Percentiles rank a stretch among this genome's conserved stretches.
phyloP scores from a whole-genome alignment of 208 protist species.

The Trypanosoma mega region DNA sequence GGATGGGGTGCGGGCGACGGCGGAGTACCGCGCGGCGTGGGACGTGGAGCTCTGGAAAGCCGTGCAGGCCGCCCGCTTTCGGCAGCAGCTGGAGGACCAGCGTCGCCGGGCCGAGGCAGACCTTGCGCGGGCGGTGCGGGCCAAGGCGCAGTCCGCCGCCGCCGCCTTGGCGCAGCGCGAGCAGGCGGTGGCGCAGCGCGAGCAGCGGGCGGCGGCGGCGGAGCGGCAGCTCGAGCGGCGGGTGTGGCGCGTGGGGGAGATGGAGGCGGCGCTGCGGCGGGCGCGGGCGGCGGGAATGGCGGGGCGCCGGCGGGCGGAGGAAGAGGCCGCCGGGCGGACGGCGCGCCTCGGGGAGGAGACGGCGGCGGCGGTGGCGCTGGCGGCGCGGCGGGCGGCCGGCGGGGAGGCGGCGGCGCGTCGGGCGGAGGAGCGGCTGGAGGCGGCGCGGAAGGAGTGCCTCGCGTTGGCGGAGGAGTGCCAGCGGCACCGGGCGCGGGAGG shows the following conservation, averaged over 20 bases:
- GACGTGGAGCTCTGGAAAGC: constrained; percentile 89
- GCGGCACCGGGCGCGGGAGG: constrained; percentile 53
- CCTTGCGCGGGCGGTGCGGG: constrained; percentile 10
- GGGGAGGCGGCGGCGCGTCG: constrained; percentile 59
- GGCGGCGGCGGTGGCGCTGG: constrained; percentile 37
- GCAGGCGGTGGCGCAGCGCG: constrained; percentile 28
- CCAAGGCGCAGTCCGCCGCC: constrained; percentile 19
- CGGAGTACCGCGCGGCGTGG: constrained; percentile 84
- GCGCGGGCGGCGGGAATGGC: constrained; percentile 58
- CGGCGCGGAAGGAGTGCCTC: constrained; percentile 68
- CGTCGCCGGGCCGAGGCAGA: constrained; percentile 73
- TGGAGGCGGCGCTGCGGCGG: constrained; percentile 40
- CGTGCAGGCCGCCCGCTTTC: constrained; percentile 69
- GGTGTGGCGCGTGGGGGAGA: constrained; percentile 29
- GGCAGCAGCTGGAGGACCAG: constrained; percentile 50
- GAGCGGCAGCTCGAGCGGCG: constrained; percentile 21
- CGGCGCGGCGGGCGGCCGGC: constrained; percentile 49
- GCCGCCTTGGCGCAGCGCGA: constrained; percentile 23
- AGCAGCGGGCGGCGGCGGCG: constrained; percentile 36
- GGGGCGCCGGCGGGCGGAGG: constrained; percentile 53
- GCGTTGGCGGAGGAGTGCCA: constrained; percentile 67
- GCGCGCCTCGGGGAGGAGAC: constrained; percentile 63
- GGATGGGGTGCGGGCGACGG: constrained; percentile 59
- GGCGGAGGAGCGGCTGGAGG: constrained; percentile 66
- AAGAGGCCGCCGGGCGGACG: constrained; percentile 52